phyloP scores from a whole-genome alignment of 108 stramenopile genomes.

The Cyclotella cryptica region DNA sequence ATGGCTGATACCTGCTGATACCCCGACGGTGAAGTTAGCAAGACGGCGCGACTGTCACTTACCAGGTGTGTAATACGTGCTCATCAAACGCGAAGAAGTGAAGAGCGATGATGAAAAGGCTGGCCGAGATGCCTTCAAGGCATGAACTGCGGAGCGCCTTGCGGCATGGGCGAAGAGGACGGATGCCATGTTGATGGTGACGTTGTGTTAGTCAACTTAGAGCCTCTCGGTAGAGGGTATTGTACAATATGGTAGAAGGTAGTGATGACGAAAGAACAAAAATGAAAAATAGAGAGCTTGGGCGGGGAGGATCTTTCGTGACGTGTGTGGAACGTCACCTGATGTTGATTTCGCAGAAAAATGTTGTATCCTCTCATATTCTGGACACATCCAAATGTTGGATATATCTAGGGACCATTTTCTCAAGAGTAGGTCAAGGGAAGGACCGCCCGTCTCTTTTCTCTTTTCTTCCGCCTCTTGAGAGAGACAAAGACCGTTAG shows the following conservation, averaged over 20 bases:
- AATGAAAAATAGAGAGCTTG: not conserved
- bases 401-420: no score
- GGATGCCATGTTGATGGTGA: constrained; percentile 29
- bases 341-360: no score
- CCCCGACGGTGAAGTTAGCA: not conserved
- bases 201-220: not conserved
- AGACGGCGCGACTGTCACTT: not conserved
- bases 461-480: no score
- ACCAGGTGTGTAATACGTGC: constrained; percentile 54
- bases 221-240: not conserved
- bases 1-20: no score
- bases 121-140: constrained; percentile 33
- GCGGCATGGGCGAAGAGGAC: constrained; percentile 36
- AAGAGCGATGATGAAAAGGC: constrained; percentile 13
- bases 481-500: no score
- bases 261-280: no score
- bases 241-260: no score
- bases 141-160: constrained; percentile 34
- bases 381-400: no score
- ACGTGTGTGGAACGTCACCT: no score
- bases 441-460: no score
- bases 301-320: not conserved
- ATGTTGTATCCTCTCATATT: no score
- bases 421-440: no score
- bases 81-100: constrained; percentile 41